Evolutionary conservation across 2,329 filamentous ascomycete genomes (phyloP).

Genomic region (Exophiala sideris): DNA sequence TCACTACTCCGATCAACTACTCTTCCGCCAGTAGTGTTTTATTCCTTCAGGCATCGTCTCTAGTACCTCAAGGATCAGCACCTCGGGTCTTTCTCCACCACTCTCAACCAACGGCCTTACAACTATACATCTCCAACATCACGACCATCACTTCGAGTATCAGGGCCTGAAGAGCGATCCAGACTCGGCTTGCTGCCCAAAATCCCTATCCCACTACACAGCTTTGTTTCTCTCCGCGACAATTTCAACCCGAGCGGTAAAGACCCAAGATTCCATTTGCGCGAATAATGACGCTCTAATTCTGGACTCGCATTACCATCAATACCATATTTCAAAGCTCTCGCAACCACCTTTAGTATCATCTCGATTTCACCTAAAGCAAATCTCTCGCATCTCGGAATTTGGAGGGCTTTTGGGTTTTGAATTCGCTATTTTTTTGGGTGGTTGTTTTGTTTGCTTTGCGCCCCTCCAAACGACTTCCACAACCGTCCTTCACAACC

Average conservation of each 20-base stretch:
- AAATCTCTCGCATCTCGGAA: background rate
- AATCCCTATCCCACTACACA: background rate
- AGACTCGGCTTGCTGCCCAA: background rate
- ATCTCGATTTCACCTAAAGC: background rate
- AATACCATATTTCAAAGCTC: background rate
- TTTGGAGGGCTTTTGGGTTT: too few species aligned
- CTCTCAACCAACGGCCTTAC: background rate
- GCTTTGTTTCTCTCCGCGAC: background rate
- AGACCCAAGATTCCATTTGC: background rate
- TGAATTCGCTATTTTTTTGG: background rate
- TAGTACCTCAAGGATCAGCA: background rate
- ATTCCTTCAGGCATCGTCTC: background rate
- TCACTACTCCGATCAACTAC: background rate
- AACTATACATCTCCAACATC: background rate
- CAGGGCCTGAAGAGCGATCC: background rate
- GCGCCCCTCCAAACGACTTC: conserved; percentile 9
- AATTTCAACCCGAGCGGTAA: background rate
- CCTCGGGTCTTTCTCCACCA: background rate
- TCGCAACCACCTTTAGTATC: background rate
- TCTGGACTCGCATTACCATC: background rate
- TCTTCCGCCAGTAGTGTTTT: background rate
- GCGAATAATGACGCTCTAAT: background rate
- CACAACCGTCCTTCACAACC: background rate
- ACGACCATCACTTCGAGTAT: background rate
- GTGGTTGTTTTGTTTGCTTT: conserved; percentile 20